These are phyloP conservation scores for Lactarius akahatsu DNA, from an alignment of 768 basidiomycete species.

Conservation along the genomic window DNA sequence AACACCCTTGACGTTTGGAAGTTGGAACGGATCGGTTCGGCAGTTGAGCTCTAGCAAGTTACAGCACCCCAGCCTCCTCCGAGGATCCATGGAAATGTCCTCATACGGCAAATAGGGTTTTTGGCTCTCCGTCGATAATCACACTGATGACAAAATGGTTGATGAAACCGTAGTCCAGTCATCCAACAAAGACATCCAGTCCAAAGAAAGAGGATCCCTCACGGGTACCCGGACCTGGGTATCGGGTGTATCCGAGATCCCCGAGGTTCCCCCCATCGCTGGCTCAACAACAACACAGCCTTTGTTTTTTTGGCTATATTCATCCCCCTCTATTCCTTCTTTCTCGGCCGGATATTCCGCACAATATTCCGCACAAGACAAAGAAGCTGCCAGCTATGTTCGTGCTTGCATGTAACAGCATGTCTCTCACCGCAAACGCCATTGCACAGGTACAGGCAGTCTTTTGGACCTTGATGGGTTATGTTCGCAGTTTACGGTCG, in stretches of 20 bases:
- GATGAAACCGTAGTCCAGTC: not conserved
- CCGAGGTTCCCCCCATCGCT: not conserved
- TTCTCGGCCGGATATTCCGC: slow-evolving; percentile 11
- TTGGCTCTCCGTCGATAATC: not conserved
- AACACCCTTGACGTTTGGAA: not conserved
- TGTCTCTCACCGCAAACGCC: slow-evolving; percentile 34
- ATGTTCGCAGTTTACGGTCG: not conserved
- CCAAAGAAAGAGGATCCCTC: not conserved
- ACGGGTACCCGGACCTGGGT: not conserved
- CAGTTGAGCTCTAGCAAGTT: not conserved
- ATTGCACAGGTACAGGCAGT: slow-evolving; percentile 39
- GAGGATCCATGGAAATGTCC: not conserved
- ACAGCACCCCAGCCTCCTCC: not conserved
- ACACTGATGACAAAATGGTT: not conserved
- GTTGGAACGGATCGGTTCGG: not conserved
- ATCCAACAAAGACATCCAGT: too few species aligned
- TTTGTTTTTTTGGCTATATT: slow-evolving; percentile 6
- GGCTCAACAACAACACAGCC: not conserved
- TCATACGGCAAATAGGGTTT: not conserved
- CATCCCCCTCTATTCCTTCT: slow-evolving; percentile 5
- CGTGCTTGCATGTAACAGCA: slow-evolving; percentile 14
- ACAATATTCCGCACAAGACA: not conserved
- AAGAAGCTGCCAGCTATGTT: not conserved
- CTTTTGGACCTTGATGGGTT: slow-evolving; percentile 59
- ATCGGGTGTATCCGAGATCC: not conserved